Percentiles rank a stretch among this genome's conserved stretches.
These are phyloP conservation scores for Galeopsis tetrahit DNA, from an alignment of 257 asterid species.

Conservation along the genomic window DNA sequence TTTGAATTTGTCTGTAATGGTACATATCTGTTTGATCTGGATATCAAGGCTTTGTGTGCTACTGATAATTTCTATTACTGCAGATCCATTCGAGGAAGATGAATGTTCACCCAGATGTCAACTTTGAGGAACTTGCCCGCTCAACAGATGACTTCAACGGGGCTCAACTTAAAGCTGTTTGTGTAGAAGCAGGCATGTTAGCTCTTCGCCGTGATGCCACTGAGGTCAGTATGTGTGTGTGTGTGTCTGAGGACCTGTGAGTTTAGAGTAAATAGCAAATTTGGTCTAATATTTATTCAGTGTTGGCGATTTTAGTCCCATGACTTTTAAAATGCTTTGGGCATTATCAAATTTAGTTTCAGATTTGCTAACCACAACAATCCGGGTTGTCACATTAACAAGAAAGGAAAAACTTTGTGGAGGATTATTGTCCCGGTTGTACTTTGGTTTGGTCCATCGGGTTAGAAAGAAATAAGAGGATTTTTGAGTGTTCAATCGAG, in stretches of 20 bases:
- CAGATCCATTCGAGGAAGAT: constrained; percentile 97
- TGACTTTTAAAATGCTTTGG: too few relatives aligned
- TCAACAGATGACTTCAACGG: constrained; percentile 97
- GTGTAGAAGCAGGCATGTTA: constrained; percentile 98
- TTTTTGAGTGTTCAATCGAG: too few relatives aligned
- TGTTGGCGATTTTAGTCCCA: too few relatives aligned
- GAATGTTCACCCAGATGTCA: constrained; percentile 95
- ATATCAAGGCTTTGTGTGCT: neutral
- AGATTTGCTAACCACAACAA: too few relatives aligned
- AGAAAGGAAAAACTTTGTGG: too few relatives aligned
- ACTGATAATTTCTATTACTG: neutral
- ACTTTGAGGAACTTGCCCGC: constrained; percentile 98
- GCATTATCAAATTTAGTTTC: too few relatives aligned
- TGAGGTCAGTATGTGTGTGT: constrained; percentile 75
- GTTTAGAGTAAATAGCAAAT: constrained; percentile 46
- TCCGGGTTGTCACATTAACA: too few relatives aligned
- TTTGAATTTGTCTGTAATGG: neutral
- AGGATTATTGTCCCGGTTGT: too few relatives aligned
- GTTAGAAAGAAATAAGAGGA: too few relatives aligned
- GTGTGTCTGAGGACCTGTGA: constrained; percentile 80
- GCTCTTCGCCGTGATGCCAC: constrained; percentile 99
- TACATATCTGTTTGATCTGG: neutral
- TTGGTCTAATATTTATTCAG: neutral
- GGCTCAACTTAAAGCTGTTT: constrained; percentile 95
- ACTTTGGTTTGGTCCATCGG: too few relatives aligned